Evolutionary conservation across 2,329 filamentous ascomycete species (phyloP).

Genomic region (Trichophaea hybrida): DNA sequence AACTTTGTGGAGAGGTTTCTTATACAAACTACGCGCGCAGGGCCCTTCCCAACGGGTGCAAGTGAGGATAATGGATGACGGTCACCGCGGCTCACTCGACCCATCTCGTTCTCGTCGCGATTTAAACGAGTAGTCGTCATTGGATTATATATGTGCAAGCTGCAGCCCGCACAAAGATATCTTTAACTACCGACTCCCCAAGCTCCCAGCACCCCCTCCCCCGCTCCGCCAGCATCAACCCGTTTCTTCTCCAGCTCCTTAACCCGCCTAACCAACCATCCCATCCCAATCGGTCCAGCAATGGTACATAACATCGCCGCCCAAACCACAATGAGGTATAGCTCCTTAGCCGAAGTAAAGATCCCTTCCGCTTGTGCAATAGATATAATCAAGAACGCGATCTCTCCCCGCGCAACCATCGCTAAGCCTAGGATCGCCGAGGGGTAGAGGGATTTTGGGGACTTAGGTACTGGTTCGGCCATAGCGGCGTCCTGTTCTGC

Average conservation of each 20-base stretch:
- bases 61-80: too few species aligned
- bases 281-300: conserved; percentile 39
- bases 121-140: too few species aligned
- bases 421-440: conserved; percentile 49
- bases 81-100: too few species aligned
- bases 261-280: conserved; percentile 33
- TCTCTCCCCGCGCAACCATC: conserved; percentile 68
- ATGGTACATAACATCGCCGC: conserved; percentile 43
- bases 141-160: too few species aligned
- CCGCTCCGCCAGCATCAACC: background rate
- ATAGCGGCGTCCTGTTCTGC: background rate
- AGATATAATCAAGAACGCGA: conserved; percentile 61
- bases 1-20: too few species aligned
- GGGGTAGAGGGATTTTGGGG: conserved; percentile 45
- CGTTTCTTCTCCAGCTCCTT: conserved; percentile 10
- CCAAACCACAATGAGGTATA: conserved; percentile 42
- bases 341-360: conserved; percentile 31
- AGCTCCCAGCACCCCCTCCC: conserved; percentile 9
- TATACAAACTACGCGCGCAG: too few species aligned
- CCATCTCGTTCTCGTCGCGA: too few species aligned
- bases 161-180: too few species aligned
- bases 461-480: background rate
- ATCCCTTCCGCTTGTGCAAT: conserved; percentile 44
- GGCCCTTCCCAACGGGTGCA: too few species aligned
- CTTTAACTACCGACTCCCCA: conserved; percentile 13